These are phyloP conservation scores for Fusarium ambrosium DNA, from an alignment of 2,329 filamentous ascomycete genomes.

Conservation along the genomic window DNA sequence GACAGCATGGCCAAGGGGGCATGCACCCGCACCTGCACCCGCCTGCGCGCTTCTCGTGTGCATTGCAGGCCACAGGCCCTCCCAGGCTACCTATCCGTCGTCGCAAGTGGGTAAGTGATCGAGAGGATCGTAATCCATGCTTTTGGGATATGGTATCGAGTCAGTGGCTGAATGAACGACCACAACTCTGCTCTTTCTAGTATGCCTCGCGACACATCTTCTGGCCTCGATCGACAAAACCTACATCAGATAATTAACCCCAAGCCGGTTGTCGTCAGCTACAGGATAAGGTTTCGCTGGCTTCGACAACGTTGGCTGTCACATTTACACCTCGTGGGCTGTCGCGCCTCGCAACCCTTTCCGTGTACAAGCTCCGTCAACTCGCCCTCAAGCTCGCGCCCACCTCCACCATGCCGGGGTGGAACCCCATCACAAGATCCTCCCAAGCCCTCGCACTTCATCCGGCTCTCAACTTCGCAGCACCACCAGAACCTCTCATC, in stretches of 20 bases:
- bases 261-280: constrained; percentile 1
- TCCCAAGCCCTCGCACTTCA: constrained; percentile 16
- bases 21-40: neutral
- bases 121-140: constrained; percentile 22
- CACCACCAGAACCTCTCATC: neutral
- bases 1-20: neutral
- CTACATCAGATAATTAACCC: neutral
- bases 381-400: constrained; percentile 37
- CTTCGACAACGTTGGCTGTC: constrained; percentile 12
- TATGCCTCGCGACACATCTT: neutral
- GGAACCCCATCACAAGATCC: constrained; percentile 13
- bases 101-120: constrained; percentile 14
- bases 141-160: constrained; percentile 4
- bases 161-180: neutral
- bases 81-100: neutral
- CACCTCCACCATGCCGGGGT: constrained; percentile 17
- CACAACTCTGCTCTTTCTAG: constrained; percentile 1
- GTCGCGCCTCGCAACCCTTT: constrained; percentile 31
- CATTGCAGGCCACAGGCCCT: constrained; percentile 37
- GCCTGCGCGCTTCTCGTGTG: constrained; percentile 14
- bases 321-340: constrained; percentile 17
- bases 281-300: constrained; percentile 16
- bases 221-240: neutral
- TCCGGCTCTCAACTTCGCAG: constrained; percentile 1
- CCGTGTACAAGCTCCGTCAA: constrained; percentile 7